Evolutionary conservation across 2,329 filamentous ascomycete genomes (phyloP), one percentile per base, ranked within the genome.

Genomic region (Aspergillus carbonarius): DNA sequence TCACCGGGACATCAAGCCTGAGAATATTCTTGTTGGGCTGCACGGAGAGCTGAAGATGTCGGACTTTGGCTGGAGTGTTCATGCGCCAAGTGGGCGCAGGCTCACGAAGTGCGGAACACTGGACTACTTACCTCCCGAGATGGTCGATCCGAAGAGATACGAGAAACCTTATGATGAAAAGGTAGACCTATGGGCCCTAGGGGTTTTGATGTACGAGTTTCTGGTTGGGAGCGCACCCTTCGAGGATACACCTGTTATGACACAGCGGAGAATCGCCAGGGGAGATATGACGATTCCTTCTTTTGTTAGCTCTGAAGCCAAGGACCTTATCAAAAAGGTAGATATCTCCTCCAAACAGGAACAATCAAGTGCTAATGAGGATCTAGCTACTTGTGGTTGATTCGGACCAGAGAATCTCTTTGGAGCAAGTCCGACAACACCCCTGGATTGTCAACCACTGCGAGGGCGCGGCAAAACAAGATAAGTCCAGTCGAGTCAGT

Each of bases 11-110:
- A 23, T 42, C 4, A 42, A 42, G 18, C 39, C 39, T 15, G 55
- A 57, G 9, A 57, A 57, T 47, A 57, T 57, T 3, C 55, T 57
- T n/a, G 25, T 57, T 8, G 55, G 55, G 12, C 9, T 57, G 2
- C 48, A 57, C 27, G 55, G 55, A 9, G 55, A 57, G 39, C 39
- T 57, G 3, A 57, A 57, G 25, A 57, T 57, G 55, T 57, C 55
- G 10, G 55, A 57, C 15, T 57, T 57, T 46, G 55, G 55, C 18
- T 57, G 55, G 55, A 57, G 55, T 25, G 55, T 57, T 5, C 55
- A 57, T 30, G 55, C 55, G 27, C 55, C 55, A 8, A 53, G 55
- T 34, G 47, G 55, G 37, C 55, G 55, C 10, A 34, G 55, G 48
- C 48, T 34, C 10, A 57, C 55, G 17, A 44, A 53, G 10, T 57